Conservation (phyloP, 2,329 filamentous ascomycete genomes). For the Ceratocystis destructans region DNA sequence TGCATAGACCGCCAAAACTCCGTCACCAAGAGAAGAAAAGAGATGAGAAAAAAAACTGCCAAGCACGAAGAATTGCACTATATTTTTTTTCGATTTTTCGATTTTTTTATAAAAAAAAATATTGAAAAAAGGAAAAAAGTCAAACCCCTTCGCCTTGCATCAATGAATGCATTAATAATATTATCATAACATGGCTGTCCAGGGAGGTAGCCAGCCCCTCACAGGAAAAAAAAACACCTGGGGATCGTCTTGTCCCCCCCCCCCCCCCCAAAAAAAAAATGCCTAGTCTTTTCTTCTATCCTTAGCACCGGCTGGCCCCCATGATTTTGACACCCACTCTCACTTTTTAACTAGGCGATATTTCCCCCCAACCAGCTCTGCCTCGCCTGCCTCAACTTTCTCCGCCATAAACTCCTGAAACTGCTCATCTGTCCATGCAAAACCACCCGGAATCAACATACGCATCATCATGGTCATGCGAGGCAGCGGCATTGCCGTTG, state of each 20-base stretch:
- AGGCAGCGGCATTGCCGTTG: constrained; percentile 60
- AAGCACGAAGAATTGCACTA: too few species aligned
- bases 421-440: constrained; percentile 81
- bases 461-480: constrained; percentile 91
- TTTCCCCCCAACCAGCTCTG: constrained; percentile 57
- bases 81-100: too few species aligned
- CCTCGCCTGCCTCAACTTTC: constrained; percentile 58
- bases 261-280: not conserved
- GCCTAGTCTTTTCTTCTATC: not conserved
- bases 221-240: not conserved
- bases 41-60: not conserved
- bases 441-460: constrained; percentile 77
- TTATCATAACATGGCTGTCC: not conserved
- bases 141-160: not conserved
- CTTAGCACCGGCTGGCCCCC: not conserved
- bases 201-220: not conserved
- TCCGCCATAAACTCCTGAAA: constrained; percentile 63
- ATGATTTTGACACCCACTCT: constrained; percentile 19
- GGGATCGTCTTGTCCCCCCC: not conserved
- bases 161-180: constrained; percentile 1
- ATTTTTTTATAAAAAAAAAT: not conserved
- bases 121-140: not conserved
- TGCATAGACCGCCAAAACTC: not conserved
- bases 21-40: not conserved
- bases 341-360: constrained; percentile 52